These are phyloP conservation scores for Stipa capillata DNA, from an alignment of 176 grass and related monocot species.

Conservation along the genomic window DNA sequence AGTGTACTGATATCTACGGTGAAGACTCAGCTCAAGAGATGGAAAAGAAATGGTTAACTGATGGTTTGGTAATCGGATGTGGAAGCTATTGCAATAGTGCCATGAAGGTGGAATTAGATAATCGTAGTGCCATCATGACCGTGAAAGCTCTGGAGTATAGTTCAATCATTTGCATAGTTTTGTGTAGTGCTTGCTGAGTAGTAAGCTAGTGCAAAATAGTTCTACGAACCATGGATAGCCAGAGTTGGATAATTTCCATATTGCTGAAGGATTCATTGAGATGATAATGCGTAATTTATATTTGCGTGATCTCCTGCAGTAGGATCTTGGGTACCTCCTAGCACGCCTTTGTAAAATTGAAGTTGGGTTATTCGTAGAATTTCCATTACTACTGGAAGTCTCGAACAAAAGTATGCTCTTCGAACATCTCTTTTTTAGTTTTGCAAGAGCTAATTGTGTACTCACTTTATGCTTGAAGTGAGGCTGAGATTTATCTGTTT, in stretches of 20 bases:
- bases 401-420: neutral
- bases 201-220: too few relatives aligned
- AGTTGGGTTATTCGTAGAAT: neutral
- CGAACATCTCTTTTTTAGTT: neutral
- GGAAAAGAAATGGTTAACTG: neutral
- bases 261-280: too few relatives aligned
- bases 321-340: too few relatives aligned
- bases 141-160: neutral
- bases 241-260: too few relatives aligned
- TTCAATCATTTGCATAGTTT: neutral
- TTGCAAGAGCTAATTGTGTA: neutral
- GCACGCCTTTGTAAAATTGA: neutral
- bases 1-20: neutral
- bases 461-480: conserved; percentile 40
- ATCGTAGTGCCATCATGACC: neutral
- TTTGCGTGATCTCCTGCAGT: too few relatives aligned
- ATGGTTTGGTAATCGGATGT: neutral
- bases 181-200: neutral
- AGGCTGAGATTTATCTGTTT: conserved; percentile 90
- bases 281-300: too few relatives aligned
- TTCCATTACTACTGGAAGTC: neutral
- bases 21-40: neutral
- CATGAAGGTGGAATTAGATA: neutral
- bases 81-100: neutral
- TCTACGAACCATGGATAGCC: too few relatives aligned